Conservation (phyloP, 2,329 filamentous ascomycete species). For the Epicoccum sorghinum region DNA sequence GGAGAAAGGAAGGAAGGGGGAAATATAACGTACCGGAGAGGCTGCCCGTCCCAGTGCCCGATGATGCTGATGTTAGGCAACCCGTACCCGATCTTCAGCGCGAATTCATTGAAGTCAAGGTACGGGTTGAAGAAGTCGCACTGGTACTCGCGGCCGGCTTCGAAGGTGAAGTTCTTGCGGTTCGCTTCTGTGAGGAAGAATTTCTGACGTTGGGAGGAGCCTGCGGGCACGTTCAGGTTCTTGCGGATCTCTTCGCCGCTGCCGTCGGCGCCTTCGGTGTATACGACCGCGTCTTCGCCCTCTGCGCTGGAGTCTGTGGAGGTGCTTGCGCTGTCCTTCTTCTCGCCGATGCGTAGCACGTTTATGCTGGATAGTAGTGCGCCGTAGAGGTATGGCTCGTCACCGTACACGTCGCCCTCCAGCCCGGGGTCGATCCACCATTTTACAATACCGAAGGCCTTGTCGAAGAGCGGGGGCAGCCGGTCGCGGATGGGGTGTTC, state of each 20-base stretch:
- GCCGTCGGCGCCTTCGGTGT: constrained; percentile 58
- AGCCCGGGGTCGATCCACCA: constrained; percentile 92
- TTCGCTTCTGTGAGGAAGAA: constrained; percentile 64
- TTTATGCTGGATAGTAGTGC: constrained; percentile 83
- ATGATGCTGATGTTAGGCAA: constrained; percentile 78
- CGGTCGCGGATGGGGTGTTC: constrained; percentile 86
- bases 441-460: constrained; percentile 82
- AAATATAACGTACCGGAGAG: constrained; percentile 65
- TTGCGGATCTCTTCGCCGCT: constrained; percentile 51
- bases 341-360: constrained; percentile 68
- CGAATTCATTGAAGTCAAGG: constrained; percentile 82
- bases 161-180: constrained; percentile 65
- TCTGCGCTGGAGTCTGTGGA: constrained; percentile 41
- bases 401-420: constrained; percentile 87
- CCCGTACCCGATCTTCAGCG: constrained; percentile 59
- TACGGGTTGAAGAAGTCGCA: constrained; percentile 90
- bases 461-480: constrained; percentile 83
- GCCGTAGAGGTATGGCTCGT: constrained; percentile 85
- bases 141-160: constrained; percentile 65
- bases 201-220: constrained; percentile 60
- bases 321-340: constrained; percentile 39
- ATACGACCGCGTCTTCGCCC: constrained; percentile 62
- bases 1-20: not conserved
- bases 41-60: constrained; percentile 81
- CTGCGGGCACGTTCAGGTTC: constrained; percentile 49